Base-by-base conservation (phyloP, 163 green algal genomes). In the Volvox carteri region DNA sequence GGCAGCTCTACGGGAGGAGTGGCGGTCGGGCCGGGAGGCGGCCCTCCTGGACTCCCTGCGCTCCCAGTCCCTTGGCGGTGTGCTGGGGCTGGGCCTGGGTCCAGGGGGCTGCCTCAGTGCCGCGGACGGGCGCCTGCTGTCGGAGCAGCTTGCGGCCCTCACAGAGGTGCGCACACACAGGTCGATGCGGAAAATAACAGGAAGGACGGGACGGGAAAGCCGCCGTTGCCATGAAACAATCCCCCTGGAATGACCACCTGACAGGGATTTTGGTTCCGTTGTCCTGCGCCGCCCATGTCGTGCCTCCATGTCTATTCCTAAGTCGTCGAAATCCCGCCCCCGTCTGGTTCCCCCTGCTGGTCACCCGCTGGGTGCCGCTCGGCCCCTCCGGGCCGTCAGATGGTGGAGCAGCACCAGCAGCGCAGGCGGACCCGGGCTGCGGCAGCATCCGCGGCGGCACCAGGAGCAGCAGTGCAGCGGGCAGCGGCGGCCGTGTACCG, bases 1-100 rank as follows among this genome's bases (percentile, higher is more conserved):
- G 83, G 86, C 81, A 30, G 46, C 78, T 9, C 73, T 89, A 28
- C 73, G 88, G 3, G 88, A 92, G 83, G 88, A 92, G 50, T 92
- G 88, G 88, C 60, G 88, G 4, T 35, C 44, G 6, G 73, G 39
- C 16, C 88, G 88, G n/a, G 88, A 92, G 46, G 35, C 37, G 41
- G 41, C 56, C 39, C 88, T 92, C 39, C 75, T 92, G 44, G 65
- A 9, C 28, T 58, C 41, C 2, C 39, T 91, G 14, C 46, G 50
- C 44, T 56, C 70, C n/a, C n/a, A n/a, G n/a, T n/a, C n/a, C 4
- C 67, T 84, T 37, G 60, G 25, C 14, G 35, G 12, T 19, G 37
- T 90, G 33, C 42, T 52, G 30, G 42, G 62, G 18, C 41, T 76
- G 60, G 76, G 39, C 1, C 33, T 75, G 44, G 46, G 35, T 7